These are phyloP conservation scores for Aspergillus brunneoviolaceus DNA, from an alignment of 2,329 filamentous ascomycete species.

Conservation along the genomic window DNA sequence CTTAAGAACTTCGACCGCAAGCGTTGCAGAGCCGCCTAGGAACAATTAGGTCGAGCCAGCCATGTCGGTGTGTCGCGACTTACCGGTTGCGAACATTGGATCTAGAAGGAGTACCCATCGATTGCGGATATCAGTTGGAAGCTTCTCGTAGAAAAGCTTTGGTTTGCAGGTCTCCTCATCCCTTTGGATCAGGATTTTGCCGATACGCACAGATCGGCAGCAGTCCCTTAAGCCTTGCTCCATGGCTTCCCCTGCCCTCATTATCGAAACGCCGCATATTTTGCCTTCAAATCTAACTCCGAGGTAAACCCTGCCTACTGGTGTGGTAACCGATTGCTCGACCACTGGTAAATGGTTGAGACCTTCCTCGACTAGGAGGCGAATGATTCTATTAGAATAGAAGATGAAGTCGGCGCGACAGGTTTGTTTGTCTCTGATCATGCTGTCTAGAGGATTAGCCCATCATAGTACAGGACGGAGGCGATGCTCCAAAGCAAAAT, in stretches of 20 bases:
- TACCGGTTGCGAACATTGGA: constrained; percentile 98
- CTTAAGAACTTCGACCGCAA: constrained; percentile 93
- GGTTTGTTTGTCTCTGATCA: constrained; percentile 90
- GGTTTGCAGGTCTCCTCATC: constrained; percentile 93
- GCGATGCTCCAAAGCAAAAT: not conserved
- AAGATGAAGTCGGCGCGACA: constrained; percentile 97
- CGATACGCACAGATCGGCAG: constrained; percentile 95
- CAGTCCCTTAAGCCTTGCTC: constrained; percentile 95
- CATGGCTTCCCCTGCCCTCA: constrained; percentile 98
- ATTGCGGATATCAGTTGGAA: constrained; percentile 87
- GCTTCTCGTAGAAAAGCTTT: constrained; percentile 95
- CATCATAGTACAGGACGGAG: not conserved
- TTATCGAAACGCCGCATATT: constrained; percentile 97
- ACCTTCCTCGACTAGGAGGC: constrained; percentile 92
- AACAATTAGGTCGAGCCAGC: constrained; percentile 4
- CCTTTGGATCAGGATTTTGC: constrained; percentile 96
- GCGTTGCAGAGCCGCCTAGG: constrained; percentile 85
- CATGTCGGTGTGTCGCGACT: not conserved
- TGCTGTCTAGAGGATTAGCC: constrained; percentile 54
- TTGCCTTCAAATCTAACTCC: constrained; percentile 96
- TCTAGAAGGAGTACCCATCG: constrained; percentile 93
- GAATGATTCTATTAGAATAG: constrained; percentile 97
- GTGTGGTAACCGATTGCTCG: constrained; percentile 84
- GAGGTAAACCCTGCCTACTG: constrained; percentile 81
- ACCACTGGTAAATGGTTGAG: constrained; percentile 94